Base-by-base conservation (phyloP, 441 rosid species). In the Brassica balearica region DNA sequence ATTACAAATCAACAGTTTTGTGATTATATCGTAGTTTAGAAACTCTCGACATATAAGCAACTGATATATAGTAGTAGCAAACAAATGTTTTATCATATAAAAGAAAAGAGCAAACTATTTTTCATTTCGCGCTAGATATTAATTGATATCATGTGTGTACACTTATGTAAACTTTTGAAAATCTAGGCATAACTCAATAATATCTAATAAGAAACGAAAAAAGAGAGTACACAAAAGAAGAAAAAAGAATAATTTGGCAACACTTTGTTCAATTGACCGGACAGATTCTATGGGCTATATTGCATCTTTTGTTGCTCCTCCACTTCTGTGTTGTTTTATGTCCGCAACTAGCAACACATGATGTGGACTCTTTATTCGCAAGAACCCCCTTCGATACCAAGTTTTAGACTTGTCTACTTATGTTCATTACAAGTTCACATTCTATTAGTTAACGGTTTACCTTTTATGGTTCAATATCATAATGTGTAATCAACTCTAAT, bases 291-390 rank as follows among this genome's bases (percentile, higher is more conserved):
- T 64, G 76, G 82, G 82, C 72, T 41, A 69, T 29, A 79, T 41
- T 74, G 76, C 72, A 80, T 74, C 82, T 80, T 69, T 70, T 80
- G 78, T 74, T 79, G 73, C 79, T 55, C 68, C 64, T 74, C 82
- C 74, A 79, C 72, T 80, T 80, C 74, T 25, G 68, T 43, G 56
- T 80, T 80, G 79, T 69, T 74, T 74, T 75, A 65, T 80, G 82
- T 74, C 64, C 38, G 76, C 79, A 80, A 80, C 76, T 80, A 64
- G 82, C 72, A 20, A 56, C 61, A 74, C 82, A 80, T 80, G 75
- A 80, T 67, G 68, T 74, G 79, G n/a, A 74, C 12, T 43, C 27
- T 69, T 53, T 69, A 53, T 53, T 15, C 73, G 19, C 63, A 7
- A 69, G 34, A 69, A 48, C 60, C 58, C 38, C 72, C 4, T 25